Evolutionary conservation across 2,329 filamentous ascomycete genomes (phyloP).

Genomic region (Tothia fuscella): DNA sequence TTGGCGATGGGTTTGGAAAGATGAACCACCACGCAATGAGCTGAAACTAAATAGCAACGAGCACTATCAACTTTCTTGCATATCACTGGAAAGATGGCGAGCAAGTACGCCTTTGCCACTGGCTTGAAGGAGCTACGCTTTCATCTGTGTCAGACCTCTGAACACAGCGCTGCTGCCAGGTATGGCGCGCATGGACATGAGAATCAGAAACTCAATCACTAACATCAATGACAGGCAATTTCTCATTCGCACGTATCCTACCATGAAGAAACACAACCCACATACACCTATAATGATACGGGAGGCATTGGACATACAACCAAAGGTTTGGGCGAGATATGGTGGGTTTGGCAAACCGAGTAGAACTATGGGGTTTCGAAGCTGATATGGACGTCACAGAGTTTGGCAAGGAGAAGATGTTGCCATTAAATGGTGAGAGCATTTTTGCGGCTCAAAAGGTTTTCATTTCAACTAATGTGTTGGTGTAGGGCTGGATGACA

Average conservation of each 20-base stretch:
- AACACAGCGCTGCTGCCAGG: slow-evolving; percentile 82
- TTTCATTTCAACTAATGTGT: slow-evolving; percentile 7
- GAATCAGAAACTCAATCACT: not conserved
- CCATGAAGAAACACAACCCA: slow-evolving; percentile 99
- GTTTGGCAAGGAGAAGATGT: slow-evolving; percentile 55
- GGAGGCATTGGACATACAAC: slow-evolving; percentile 74
- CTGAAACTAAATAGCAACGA: no score
- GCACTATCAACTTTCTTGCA: no score
- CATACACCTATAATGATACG: slow-evolving; percentile 86
- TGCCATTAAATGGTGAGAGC: slow-evolving; percentile 45
- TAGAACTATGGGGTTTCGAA: not conserved
- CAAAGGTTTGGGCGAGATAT: slow-evolving; percentile 85
- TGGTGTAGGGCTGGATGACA: slow-evolving; percentile 49
- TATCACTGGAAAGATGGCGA: slow-evolving; percentile 76
- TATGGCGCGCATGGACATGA: slow-evolving; percentile 25
- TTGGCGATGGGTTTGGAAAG: not conserved
- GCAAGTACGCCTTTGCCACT: slow-evolving; percentile 85
- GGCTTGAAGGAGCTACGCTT: slow-evolving; percentile 92
- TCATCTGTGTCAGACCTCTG: slow-evolving; percentile 88
- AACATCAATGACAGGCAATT: slow-evolving; percentile 54
- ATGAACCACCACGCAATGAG: not conserved
- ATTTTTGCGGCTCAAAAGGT: not conserved
- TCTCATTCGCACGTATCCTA: slow-evolving; percentile 81
- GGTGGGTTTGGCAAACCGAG: slow-evolving; percentile 42
- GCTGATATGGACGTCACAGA: slow-evolving; percentile 31